Evolutionary conservation across 2,329 filamentous ascomycete genomes (phyloP).

Genomic region (Aspergillus sp.): DNA sequence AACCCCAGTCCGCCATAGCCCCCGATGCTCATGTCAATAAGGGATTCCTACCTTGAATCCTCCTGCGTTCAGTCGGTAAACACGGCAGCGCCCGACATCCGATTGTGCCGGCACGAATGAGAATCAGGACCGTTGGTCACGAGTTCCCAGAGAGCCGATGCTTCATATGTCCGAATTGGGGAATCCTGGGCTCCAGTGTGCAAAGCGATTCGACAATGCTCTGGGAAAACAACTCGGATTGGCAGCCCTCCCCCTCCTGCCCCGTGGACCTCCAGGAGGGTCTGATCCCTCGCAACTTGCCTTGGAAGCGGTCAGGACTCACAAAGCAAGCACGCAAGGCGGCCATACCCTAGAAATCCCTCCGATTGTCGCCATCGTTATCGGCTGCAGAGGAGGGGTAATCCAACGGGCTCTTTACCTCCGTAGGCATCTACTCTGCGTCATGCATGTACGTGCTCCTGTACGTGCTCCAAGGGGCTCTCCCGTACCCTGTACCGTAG

Average conservation of each 20-base stretch:
- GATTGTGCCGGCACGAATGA: conserved; percentile 13
- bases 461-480: no score
- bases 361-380: conserved; percentile 6
- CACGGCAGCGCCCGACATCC: conserved; percentile 9
- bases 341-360: conserved; percentile 12
- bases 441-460: background rate
- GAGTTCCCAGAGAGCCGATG: background rate
- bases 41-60: conserved; percentile 8
- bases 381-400: conserved; percentile 4
- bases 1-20: no score
- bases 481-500: no score
- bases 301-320: conserved; percentile 9
- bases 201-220: background rate
- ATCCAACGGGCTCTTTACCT: background rate
- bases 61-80: conserved; percentile 1
- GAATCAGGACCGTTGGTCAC: conserved; percentile 9
- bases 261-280: conserved; percentile 18
- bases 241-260: conserved; percentile 12
- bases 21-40: background rate
- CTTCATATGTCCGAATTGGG: background rate
- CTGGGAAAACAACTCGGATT: conserved; percentile 1
- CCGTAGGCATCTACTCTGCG: background rate
- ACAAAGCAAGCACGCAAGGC: conserved; percentile 14
- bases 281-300: conserved; percentile 3
- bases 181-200: background rate